Evolutionary conservation across 345 rosid genomes (phyloP), one percentile per base, ranked within the genome.

Genomic region (Brassica carinata): DNA sequence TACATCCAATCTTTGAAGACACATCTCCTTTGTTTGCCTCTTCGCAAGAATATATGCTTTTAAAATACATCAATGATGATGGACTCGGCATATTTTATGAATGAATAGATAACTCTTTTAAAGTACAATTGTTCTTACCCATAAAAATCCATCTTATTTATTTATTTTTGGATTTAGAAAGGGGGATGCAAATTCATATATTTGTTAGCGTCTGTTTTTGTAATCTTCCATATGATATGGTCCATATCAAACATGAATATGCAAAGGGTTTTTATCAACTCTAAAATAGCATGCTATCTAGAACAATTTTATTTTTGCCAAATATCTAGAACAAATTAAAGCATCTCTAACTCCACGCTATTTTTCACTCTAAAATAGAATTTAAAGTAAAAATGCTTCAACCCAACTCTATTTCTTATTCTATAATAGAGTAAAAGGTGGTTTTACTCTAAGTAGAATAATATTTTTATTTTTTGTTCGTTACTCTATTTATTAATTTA

Each of bases 81-180:
- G 62, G 73, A 55, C 68, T 78, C 72, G 68, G 57, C 48, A 36
- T 72, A 58, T 31, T 8, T 8, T 71, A 36, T 72, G 17, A 71
- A 72, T 65, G 77, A 73, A 43, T 79, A 33, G 74, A 79, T 31
- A 79, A 18, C 53, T 43, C 57, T 79, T 79, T 67, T 34, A 27
- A 79, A 79, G 77, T 79, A 79, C 69, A 43, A 73, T 45, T 73
- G 38, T 73, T 79, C 78, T 72, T 73, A 73, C 74, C 59, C 7
- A 13, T 2, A 79, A 65, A 31, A 64, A 30, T 6, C 30, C 9
- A 78, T 53, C 6, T 14, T 73, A 0, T n/a, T 18, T 34, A n/a
- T 8, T 18, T 72, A 5, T 19, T 17, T 31, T 13, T 43, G 13
- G 14, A 43, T 68, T 18, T n/a, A 0, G 8, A 26, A 26, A 29